phyloP scores from a whole-genome alignment of 2,329 filamentous ascomycete genomes.

The Grosmannia penicillata region DNA sequence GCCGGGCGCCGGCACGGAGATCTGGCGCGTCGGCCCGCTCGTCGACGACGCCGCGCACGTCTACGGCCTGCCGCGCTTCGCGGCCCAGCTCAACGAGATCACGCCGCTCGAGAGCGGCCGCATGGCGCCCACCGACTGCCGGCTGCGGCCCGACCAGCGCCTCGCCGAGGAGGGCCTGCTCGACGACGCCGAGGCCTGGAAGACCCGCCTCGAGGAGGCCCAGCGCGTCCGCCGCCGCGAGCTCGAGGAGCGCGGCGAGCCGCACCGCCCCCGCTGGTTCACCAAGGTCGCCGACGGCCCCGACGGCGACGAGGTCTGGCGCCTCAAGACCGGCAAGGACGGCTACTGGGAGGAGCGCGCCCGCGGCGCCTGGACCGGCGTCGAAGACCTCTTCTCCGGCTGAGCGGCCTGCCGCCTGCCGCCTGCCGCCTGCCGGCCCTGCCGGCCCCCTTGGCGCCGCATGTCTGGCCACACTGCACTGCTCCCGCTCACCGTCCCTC shows the following conservation, averaged over 20 bases:
- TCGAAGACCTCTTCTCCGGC: slow-evolving; percentile 33
- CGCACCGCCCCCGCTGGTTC: slow-evolving; percentile 74
- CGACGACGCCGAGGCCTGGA: slow-evolving; percentile 71
- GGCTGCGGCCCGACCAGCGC: slow-evolving; percentile 76
- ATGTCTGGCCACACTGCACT: too few relatives aligned
- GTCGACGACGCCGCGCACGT: slow-evolving; percentile 66
- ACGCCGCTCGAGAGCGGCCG: slow-evolving; percentile 62
- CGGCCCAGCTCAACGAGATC: slow-evolving; percentile 74
- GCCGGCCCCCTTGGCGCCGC: too few relatives aligned
- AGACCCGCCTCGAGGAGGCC: slow-evolving; percentile 70
- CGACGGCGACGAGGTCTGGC: slow-evolving; percentile 56
- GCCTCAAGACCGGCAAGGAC: slow-evolving; percentile 65
- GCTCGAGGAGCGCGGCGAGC: slow-evolving; percentile 60
- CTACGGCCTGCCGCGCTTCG: slow-evolving; percentile 82
- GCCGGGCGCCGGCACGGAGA: slow-evolving; percentile 33
- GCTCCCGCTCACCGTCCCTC: too few relatives aligned
- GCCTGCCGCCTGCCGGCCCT: too few relatives aligned
- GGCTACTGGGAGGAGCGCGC: slow-evolving; percentile 86
- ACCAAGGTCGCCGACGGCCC: slow-evolving; percentile 46
- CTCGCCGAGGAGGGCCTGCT: slow-evolving; percentile 69
- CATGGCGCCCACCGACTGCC: slow-evolving; percentile 67
- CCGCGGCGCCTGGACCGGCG: slow-evolving; percentile 48
- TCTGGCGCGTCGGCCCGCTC: slow-evolving; percentile 68
- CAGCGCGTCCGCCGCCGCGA: slow-evolving; percentile 63
- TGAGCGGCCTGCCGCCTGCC: neutral